Evolutionary conservation across 179 eudicot species (phyloP).

Genomic region (Corrigiola litoralis): DNA sequence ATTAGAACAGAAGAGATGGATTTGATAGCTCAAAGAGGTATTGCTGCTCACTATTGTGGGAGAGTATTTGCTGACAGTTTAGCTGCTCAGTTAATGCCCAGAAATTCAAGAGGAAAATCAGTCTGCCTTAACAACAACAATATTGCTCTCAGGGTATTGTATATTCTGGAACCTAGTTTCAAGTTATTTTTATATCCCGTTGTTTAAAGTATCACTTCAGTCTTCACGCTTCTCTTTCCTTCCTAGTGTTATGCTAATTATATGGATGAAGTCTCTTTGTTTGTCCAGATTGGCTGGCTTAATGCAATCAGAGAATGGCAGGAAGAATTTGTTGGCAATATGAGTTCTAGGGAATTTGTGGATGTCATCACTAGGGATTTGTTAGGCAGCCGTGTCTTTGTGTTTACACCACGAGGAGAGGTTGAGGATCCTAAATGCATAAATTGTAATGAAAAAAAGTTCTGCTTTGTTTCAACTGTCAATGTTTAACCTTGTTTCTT

Average conservation of each 20-base stretch:
- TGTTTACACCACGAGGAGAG: constrained; percentile 97
- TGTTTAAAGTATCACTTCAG: neutral
- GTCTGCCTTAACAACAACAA: constrained; percentile 64
- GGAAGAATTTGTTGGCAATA: constrained; percentile 97
- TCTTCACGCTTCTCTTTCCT: neutral
- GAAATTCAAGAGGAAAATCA: constrained; percentile 59
- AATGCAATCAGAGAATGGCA: constrained; percentile 99
- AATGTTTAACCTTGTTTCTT: constrained; percentile 16
- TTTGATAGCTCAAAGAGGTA: constrained; percentile 92
- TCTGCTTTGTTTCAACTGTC: neutral
- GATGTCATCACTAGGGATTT: constrained; percentile 90
- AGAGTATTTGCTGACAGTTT: constrained; percentile 52
- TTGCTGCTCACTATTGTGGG: constrained; percentile 96
- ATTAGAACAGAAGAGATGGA: constrained; percentile 99
- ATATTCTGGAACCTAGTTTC: neutral
- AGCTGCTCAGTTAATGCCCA: constrained; percentile 45
- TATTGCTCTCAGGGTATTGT: constrained; percentile 77
- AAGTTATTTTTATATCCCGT: neutral
- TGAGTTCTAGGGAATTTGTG: constrained; percentile 98
- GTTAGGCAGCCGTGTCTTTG: constrained; percentile 93
- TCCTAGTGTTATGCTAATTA: constrained; percentile 4
- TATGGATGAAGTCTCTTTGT: constrained; percentile 25
- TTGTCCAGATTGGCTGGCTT: constrained; percentile 91
- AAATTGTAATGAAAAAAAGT: neutral
- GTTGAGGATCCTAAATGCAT: constrained; percentile 31